Base-by-base conservation (phyloP, 2,329 filamentous ascomycete species). In the Cordyceps pruinosa region DNA sequence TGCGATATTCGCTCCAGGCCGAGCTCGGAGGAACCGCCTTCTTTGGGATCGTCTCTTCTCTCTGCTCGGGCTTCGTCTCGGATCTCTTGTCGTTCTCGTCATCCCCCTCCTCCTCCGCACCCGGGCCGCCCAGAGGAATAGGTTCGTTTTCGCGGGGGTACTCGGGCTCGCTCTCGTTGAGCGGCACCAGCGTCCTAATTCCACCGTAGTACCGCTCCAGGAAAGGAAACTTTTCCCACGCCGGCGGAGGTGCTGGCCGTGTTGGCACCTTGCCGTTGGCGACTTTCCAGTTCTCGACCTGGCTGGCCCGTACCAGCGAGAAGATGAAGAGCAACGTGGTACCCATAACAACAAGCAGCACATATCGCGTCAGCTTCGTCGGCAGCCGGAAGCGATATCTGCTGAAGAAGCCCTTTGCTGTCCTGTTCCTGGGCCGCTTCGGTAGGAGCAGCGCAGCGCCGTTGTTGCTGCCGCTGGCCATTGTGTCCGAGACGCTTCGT, bases 131-230 rank as follows among this genome's bases (percentile, higher is more conserved):
- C 12, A 56, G 34, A 21, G 19, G 46, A 42, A 72, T 39, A 4
- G 80, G 70, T 62, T 86, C 85, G 51, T 86, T 84, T 49, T 80
- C 72, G 8, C 79, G 78, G 1, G 94, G 93, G 67, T 96, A 97
- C 67, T 97, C 89, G 0, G 92, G 87, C 10, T 79, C 75, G 62
- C 92, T 93, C 48, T 89, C 76, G 15, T 78, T 70, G 26, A 84
- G 74, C 0, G 83, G 72, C 0, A 89, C 82, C 60, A 99, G 68
- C 0, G 82, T 87, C 61, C 86, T 80, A 59, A 99, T 80, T 1
- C 94, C 94, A 15, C 91, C 93, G 69, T 97, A 94, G 69, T 97
- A 99, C 61, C 92, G 82, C 59, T 86, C 87, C 60, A 99, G 72
- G 66, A 96, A 95, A 0, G 85, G 84, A 68, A 96, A 97, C 10